A percentile compares a stretch with the other conserved stretches of the same genome.
Evolutionary conservation across 768 basidiomycete genomes (phyloP).

Genomic region (Mycena alexandri): DNA sequence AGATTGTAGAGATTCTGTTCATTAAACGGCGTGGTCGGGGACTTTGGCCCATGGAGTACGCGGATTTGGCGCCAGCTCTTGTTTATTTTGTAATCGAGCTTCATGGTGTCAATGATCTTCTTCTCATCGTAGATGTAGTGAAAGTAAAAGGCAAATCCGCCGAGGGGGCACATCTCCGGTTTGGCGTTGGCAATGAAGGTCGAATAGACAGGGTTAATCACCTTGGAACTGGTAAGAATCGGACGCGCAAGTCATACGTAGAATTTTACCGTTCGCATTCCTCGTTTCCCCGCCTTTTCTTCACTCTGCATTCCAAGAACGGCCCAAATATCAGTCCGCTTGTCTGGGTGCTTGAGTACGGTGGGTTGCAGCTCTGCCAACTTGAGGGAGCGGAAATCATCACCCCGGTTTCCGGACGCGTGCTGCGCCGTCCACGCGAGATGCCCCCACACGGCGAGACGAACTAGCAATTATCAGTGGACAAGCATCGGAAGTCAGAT

Average conservation of each 20-base stretch:
- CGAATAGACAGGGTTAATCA: constrained; percentile 46
- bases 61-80: constrained; percentile 20
- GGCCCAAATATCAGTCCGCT: constrained; percentile 36
- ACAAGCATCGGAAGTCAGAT: too few relatives aligned
- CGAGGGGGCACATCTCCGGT: constrained; percentile 43
- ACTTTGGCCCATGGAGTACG: constrained; percentile 36
- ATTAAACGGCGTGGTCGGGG: constrained; percentile 37
- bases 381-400: constrained; percentile 44
- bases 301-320: constrained; percentile 46
- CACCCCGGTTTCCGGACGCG: constrained; percentile 48
- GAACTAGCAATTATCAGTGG: constrained; percentile 28
- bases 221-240: constrained; percentile 30
- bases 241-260: background rate
- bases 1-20: constrained; percentile 37
- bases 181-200: constrained; percentile 44
- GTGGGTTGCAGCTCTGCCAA: constrained; percentile 46
- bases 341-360: constrained; percentile 42
- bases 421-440: constrained; percentile 46
- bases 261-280: constrained; percentile 41
- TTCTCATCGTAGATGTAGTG: constrained; percentile 45
- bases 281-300: constrained; percentile 42
- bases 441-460: constrained; percentile 42
- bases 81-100: constrained; percentile 1
- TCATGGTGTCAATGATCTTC: constrained; percentile 29
- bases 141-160: constrained; percentile 44